Conservation (phyloP, 148 eudicot genomes). For the Agrostemma githago region DNA sequence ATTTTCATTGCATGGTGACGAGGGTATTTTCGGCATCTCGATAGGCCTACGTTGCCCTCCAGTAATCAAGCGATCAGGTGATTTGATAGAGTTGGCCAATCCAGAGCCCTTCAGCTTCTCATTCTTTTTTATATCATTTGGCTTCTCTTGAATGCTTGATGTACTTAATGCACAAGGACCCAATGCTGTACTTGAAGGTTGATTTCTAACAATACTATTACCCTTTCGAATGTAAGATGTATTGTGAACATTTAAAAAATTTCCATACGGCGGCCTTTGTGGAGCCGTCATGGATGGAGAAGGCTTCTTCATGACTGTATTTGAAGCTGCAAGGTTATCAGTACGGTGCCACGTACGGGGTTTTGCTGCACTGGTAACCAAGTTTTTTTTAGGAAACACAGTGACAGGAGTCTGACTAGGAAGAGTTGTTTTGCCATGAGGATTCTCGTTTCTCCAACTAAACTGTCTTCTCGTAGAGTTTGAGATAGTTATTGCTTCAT, state of each 20-base stretch:
- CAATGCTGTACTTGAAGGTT: slow-evolving; percentile 29
- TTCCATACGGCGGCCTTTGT: slow-evolving; percentile 28
- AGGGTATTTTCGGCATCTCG: slow-evolving; percentile 48
- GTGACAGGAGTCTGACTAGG: slow-evolving; percentile 26
- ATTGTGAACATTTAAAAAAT: slow-evolving; percentile 29
- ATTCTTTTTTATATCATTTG: slow-evolving; percentile 15
- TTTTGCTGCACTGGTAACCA: slow-evolving; percentile 34
- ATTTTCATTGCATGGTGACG: slow-evolving; percentile 35
- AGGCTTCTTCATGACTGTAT: slow-evolving; percentile 31
- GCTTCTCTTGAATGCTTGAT: slow-evolving; percentile 29
- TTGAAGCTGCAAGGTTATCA: slow-evolving; percentile 32
- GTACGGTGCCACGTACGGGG: slow-evolving; percentile 81
- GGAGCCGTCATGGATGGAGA: slow-evolving; percentile 26
- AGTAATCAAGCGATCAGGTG: slow-evolving; percentile 22
- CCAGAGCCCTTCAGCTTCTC: slow-evolving; percentile 15
- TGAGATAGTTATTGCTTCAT: slow-evolving; percentile 18
- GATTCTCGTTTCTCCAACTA: slow-evolving; percentile 27
- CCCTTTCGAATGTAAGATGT: slow-evolving; percentile 78
- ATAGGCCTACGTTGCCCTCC: slow-evolving; percentile 27
- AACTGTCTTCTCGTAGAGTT: slow-evolving; percentile 21
- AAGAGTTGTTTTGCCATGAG: slow-evolving; percentile 36
- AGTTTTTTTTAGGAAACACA: slow-evolving; percentile 29
- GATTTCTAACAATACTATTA: slow-evolving; percentile 72
- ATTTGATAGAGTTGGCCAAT: slow-evolving; percentile 7
- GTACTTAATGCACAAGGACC: slow-evolving; percentile 30